Evolutionary conservation across 352 stramenopile species (phyloP), one percentile per base, ranked within the genome.

Genomic region (Plasmopara viticola): DNA sequence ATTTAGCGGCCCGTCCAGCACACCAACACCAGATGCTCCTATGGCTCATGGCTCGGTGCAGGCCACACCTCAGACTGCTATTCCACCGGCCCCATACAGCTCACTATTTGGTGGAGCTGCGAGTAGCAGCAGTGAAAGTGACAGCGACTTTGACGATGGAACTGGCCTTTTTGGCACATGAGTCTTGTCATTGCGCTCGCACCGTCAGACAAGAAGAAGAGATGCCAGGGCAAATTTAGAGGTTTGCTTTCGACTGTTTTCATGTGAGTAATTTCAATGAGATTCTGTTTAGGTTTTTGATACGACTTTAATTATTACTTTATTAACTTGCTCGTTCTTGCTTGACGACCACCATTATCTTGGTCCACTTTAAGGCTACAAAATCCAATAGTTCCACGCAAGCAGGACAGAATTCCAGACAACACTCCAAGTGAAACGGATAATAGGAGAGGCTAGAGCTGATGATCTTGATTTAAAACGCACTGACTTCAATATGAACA

Each of bases 111-210:
- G 66, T 13, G 73, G 54, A 12, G 77, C 68, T 48, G 77, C 74
- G 51, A 69, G 67, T 59, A 78, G 62, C 38, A 74, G 76, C 48
- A 80, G 69, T 62, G 70, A 74, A 50, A 78, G 67, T 44, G 72
- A 78, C 53, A 78, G 74, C 44, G 82, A 93, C 60, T 88, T 76
- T 45, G 82, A 93, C 31, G 80, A 88, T 45, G 76, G 83, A 66
- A 74, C 75, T 20, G 78, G 80, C 5, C 68, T 94, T 28, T 91
- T 94, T 60, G 80, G 80, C 55, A 89, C 79, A 4, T 74, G 79
- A 9, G 57, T 89, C n/a, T 78, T 77, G 5, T 87, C 63, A 17
- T 75, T 74, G 58, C 72, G 79, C 61, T 87, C 83, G 72, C 48
- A n/a, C 18, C 25, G 1, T 35, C 4, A 35, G 1, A 12, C 10